Conservation (phyloP, 2,329 filamentous ascomycete species). For the Diplodia scrobiculata region DNA sequence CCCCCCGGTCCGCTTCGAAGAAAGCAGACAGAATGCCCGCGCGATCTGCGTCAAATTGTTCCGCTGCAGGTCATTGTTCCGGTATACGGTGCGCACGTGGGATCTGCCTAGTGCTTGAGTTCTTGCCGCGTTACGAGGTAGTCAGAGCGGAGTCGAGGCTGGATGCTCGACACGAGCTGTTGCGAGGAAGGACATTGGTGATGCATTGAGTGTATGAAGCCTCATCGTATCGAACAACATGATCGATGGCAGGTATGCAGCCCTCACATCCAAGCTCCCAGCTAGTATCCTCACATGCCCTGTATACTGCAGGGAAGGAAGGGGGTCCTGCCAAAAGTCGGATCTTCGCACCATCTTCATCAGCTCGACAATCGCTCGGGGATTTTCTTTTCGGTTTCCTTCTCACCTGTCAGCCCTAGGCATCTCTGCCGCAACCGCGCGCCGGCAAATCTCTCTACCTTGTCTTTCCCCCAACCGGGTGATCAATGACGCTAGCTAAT, state of each 20-base stretch:
- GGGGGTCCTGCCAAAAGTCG: neutral
- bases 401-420: neutral
- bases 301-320: neutral
- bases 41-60: slow-evolving; percentile 12
- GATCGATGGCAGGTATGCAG: no score
- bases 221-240: no score
- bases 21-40: neutral
- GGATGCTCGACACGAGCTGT: neutral
- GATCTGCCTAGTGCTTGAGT: slow-evolving; percentile 10
- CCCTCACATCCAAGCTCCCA: no score
- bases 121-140: neutral
- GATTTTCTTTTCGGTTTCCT: neutral
- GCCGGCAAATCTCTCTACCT: neutral
- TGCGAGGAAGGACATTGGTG: no score
- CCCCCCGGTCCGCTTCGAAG: neutral
- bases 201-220: neutral
- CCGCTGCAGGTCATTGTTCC: slow-evolving; percentile 16
- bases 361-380: neutral
- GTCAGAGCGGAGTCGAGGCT: neutral
- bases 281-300: neutral
- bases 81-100: slow-evolving; percentile 3
- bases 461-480: neutral
- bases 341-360: neutral
- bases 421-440: neutral
- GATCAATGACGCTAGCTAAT: neutral